phyloP scores from a whole-genome alignment of 2,329 filamentous ascomycete genomes.

The Colletotrichum spinosum region DNA sequence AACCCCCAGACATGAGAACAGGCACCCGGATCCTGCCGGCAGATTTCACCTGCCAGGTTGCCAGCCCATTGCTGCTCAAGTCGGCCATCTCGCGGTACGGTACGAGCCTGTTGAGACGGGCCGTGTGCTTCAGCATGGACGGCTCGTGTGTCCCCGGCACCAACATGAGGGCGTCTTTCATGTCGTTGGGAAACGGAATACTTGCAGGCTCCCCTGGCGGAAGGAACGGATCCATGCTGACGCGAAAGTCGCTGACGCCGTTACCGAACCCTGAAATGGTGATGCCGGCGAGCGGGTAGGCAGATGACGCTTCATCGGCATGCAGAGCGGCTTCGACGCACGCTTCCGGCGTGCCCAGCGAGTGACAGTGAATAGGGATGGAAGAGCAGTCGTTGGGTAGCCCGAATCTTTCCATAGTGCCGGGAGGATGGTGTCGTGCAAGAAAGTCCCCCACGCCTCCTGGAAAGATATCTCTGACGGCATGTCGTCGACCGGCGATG shows the following conservation, averaged over 20 bases:
- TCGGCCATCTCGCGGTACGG: conserved; percentile 34
- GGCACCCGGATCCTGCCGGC: conserved; percentile 33
- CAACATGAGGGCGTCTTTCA: conserved; percentile 38
- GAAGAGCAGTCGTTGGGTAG: conserved; percentile 32
- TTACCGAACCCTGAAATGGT: conserved; percentile 40
- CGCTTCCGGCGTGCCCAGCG: conserved; percentile 37
- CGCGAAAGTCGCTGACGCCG: background rate
- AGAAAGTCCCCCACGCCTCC: conserved; percentile 26
- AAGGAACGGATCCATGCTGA: background rate
- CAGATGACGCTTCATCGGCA: conserved; percentile 15
- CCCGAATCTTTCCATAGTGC: conserved; percentile 39
- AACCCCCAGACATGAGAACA: conserved; percentile 32
- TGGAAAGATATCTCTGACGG: conserved; percentile 27
- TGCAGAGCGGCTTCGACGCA: conserved; percentile 38
- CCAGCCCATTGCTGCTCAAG: conserved; percentile 29
- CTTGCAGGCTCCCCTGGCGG: conserved; percentile 8
- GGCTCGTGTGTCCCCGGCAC: conserved; percentile 36
- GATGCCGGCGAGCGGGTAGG: conserved; percentile 40
- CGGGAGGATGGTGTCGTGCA: conserved; percentile 37
- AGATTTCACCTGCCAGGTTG: conserved; percentile 28
- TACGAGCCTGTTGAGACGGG: conserved; percentile 34
- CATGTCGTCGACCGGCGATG: conserved; percentile 32
- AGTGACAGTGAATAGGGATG: conserved; percentile 40
- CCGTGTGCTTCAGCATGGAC: conserved; percentile 31
- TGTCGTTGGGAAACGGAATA: conserved; percentile 9